Conservation (phyloP, 1,284 basidiomycete species). For the Cutaneotrichosporon cyanovorans region DNA sequence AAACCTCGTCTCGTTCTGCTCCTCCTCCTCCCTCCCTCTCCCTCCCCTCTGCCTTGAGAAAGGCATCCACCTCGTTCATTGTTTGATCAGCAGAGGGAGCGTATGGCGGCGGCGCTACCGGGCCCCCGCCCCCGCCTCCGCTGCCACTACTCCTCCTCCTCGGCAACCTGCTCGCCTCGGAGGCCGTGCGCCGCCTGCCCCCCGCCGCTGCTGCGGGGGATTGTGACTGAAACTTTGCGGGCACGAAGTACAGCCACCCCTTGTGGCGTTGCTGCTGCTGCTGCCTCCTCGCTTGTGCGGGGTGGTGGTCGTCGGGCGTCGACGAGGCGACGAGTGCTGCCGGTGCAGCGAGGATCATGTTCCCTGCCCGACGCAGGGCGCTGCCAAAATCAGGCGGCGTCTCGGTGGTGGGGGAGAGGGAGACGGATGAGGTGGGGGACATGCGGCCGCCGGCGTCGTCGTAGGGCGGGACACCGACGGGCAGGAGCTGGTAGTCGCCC, state of each 20-base stretch:
- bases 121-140: no score
- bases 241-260: slow-evolving; percentile 41
- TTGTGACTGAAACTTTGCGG: slow-evolving; percentile 37
- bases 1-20: background rate
- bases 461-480: slow-evolving; percentile 2
- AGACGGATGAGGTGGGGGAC: slow-evolving; percentile 7
- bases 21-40: background rate
- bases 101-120: slow-evolving; percentile 5
- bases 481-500: slow-evolving; percentile 13
- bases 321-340: slow-evolving; percentile 20
- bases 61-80: slow-evolving; percentile 33
- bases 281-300: no score
- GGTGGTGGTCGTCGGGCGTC: slow-evolving; percentile 18
- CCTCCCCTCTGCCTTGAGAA: slow-evolving; percentile 17
- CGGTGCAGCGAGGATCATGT: slow-evolving; percentile 37
- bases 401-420: slow-evolving; percentile 13
- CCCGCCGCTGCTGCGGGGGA: background rate
- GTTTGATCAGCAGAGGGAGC: slow-evolving; percentile 6
- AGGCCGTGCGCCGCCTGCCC: slow-evolving; percentile 31
- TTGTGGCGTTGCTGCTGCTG: slow-evolving; percentile 17
- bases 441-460: slow-evolving; percentile 3
- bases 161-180: slow-evolving; percentile 35
- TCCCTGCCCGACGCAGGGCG: slow-evolving; percentile 34
- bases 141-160: slow-evolving; percentile 18
- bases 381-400: slow-evolving; percentile 22